phyloP scores from a whole-genome alignment of 2,329 filamentous ascomycete genomes.

The Stemphylium lycopersici region DNA sequence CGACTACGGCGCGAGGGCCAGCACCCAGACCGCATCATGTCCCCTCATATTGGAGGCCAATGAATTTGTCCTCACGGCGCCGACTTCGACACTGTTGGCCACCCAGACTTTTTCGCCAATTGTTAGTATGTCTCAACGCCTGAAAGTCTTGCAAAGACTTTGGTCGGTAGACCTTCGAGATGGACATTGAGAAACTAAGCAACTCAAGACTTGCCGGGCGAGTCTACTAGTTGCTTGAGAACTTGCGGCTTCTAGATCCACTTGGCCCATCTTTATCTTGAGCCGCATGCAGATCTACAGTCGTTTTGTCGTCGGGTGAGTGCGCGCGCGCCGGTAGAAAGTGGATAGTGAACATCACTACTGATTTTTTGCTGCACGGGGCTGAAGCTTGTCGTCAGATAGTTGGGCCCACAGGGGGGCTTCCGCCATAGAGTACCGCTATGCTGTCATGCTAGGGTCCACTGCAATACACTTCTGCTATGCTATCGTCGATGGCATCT shows the following conservation, averaged over 20 bases:
- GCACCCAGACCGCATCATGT: background rate
- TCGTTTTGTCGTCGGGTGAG: slow-evolving; percentile 6
- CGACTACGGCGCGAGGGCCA: slow-evolving; percentile 6
- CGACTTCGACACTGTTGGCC: background rate
- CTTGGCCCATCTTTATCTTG: slow-evolving; percentile 8
- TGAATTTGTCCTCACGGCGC: background rate
- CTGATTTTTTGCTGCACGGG: slow-evolving; percentile 10
- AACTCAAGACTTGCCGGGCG: background rate
- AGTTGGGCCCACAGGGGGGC: slow-evolving; percentile 9
- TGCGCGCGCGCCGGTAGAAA: slow-evolving; percentile 3
- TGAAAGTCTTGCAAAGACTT: no score
- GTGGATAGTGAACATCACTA: slow-evolving; percentile 1
- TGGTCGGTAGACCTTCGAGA: background rate
- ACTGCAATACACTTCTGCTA: slow-evolving; percentile 5
- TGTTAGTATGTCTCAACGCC: no score
- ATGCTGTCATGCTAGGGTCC: slow-evolving; percentile 9
- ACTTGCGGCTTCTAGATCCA: slow-evolving; percentile 3
- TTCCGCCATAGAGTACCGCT: slow-evolving; percentile 5
- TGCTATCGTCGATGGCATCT: slow-evolving; percentile 12
- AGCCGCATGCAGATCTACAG: slow-evolving; percentile 12
- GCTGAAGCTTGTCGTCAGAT: slow-evolving; percentile 13
- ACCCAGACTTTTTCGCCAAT: background rate
- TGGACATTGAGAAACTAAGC: background rate
- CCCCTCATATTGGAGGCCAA: background rate
- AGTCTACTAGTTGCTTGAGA: background rate